Conservation (phyloP, 2,329 filamentous ascomycete species). For the Apiospora marii region DNA sequence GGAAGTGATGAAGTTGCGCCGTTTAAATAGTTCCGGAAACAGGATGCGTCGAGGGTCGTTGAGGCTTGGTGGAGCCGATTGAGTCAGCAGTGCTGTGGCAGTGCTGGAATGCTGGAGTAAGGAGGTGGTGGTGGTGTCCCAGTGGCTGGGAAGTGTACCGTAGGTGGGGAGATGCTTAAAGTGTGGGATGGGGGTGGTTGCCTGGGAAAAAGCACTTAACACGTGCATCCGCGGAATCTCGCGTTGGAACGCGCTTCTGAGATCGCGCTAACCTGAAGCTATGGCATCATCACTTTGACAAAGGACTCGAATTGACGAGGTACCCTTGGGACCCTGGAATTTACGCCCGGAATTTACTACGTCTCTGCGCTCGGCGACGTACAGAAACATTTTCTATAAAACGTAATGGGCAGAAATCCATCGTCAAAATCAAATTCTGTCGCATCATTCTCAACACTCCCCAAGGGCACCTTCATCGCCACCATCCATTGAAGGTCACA, state of each 20-base stretch:
- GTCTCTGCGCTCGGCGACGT: not conserved
- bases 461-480: constrained; percentile 32
- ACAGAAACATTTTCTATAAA: not conserved
- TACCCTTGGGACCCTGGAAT: not conserved
- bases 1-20: constrained; percentile 26
- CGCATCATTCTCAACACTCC: not conserved
- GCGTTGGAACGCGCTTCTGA: constrained; percentile 34
- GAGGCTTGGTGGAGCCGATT: constrained; percentile 12
- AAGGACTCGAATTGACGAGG: constrained; percentile 11
- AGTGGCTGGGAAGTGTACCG: not conserved
- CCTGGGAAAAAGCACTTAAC: constrained; percentile 36
- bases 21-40: constrained; percentile 28
- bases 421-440: not conserved
- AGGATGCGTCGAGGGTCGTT: constrained; percentile 14
- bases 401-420: not conserved
- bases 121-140: not conserved
- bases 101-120: constrained; percentile 1
- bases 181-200: not conserved
- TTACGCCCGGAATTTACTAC: not conserved
- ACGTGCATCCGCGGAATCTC: constrained; percentile 43
- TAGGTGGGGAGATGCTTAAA: not conserved
- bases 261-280: constrained; percentile 37
- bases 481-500: constrained; percentile 29
- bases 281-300: constrained; percentile 36
- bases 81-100: constrained; percentile 25